A percentile compares a stretch with the other conserved stretches of the same genome.
Evolutionary conservation across 306 rosid species (phyloP).

Genomic region (Medicago lupulina): DNA sequence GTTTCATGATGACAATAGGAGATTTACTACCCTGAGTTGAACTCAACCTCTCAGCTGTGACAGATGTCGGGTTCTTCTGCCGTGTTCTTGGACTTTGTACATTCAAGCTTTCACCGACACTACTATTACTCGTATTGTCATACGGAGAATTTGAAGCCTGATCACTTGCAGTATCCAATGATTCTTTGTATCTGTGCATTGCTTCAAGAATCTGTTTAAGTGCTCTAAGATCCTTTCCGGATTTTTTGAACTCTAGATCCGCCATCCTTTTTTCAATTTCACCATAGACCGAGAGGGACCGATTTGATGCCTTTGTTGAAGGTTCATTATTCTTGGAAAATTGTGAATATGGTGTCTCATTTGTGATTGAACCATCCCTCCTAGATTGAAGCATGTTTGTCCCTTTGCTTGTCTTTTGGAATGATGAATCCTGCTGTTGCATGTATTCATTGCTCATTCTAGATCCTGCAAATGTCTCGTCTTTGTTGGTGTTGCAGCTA

Average conservation of each 20-base stretch:
- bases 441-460: conserved; percentile 49
- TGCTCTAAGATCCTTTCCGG: conserved; percentile 96
- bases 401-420: conserved; percentile 43
- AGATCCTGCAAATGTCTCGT: conserved; percentile 47
- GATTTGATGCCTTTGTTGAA: conserved; percentile 49
- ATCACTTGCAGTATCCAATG: conserved; percentile 57
- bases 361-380: conserved; percentile 49
- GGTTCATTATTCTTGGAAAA: conserved; percentile 55
- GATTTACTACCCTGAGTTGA: conserved; percentile 54
- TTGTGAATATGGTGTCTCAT: conserved; percentile 47
- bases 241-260: conserved; percentile 78
- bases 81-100: conserved; percentile 59
- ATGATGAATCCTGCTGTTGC: conserved; percentile 47
- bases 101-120: conserved; percentile 51
- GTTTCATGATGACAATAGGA: conserved; percentile 68
- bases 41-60: conserved; percentile 42
- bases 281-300: conserved; percentile 71
- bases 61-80: conserved; percentile 43
- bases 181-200: conserved; percentile 77
- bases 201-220: conserved; percentile 91
- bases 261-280: conserved; percentile 91
- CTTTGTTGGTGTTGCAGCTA: conserved; percentile 43
- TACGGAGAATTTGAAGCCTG: conserved; percentile 56
- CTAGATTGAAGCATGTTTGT: conserved; percentile 4
- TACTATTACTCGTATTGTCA: conserved; percentile 45